phyloP scores from a whole-genome alignment of 1,139 yeast genomes.

The Suhomyces chickasaworum region DNA sequence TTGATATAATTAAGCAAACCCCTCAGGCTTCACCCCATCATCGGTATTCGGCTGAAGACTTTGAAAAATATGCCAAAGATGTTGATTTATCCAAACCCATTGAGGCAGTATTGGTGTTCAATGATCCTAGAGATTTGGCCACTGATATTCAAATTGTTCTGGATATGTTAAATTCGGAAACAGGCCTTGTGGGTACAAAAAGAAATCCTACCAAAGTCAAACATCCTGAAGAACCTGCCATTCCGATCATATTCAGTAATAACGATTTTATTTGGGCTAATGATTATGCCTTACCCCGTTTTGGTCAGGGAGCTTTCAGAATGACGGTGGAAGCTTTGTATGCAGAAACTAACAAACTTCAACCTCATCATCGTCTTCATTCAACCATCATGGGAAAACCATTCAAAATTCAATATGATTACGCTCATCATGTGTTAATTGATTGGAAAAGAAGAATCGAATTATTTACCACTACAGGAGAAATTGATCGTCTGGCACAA shows the following conservation, averaged over 20 bases:
- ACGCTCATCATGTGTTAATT: slow-evolving; percentile 70
- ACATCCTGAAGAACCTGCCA: slow-evolving; percentile 48
- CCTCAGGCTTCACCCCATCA: slow-evolving; percentile 78
- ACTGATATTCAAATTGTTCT: slow-evolving; percentile 78
- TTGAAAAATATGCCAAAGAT: slow-evolving; percentile 46
- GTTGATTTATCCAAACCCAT: slow-evolving; percentile 45
- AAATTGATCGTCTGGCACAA: slow-evolving; percentile 14
- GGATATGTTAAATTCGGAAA: slow-evolving; percentile 67
- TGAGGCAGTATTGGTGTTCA: slow-evolving; percentile 83
- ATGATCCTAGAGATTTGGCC: slow-evolving; percentile 90
- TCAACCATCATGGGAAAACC: slow-evolving; percentile 85
- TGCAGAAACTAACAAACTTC: slow-evolving; percentile 54
- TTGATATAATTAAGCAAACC: slow-evolving; percentile 62
- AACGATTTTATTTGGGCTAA: slow-evolving; percentile 92
- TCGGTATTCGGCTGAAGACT: slow-evolving; percentile 49
- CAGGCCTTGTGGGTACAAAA: slow-evolving; percentile 68
- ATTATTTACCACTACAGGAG: background rate
- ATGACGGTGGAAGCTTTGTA: slow-evolving; percentile 66
- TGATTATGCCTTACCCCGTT: slow-evolving; percentile 74
- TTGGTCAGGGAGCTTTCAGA: slow-evolving; percentile 92
- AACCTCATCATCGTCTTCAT: slow-evolving; percentile 40
- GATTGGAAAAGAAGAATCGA: slow-evolving; percentile 52
- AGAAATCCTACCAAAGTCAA: slow-evolving; percentile 27
- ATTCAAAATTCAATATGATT: slow-evolving; percentile 75
- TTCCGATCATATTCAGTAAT: slow-evolving; percentile 85